A percentile compares a stretch with the other conserved stretches of the same genome.
phyloP scores from a whole-genome alignment of 192 early-diverging fungal genomes.

The Cetraspora pellucida region DNA sequence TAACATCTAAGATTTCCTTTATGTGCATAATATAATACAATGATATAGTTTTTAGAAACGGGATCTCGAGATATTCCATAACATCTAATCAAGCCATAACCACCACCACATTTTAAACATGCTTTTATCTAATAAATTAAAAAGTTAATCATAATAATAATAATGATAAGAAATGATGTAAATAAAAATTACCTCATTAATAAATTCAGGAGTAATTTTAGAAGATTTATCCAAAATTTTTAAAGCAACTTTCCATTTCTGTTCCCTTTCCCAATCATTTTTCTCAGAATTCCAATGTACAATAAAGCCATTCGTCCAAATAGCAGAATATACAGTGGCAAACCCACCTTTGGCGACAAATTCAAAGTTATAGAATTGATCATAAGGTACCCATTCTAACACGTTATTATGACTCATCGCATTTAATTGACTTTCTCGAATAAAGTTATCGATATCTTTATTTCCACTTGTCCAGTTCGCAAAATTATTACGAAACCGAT shows the following conservation, averaged over 20 bases:
- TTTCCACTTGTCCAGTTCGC: constrained; percentile 19
- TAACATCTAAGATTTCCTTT: constrained; percentile 13
- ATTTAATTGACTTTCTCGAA: constrained; percentile 1
- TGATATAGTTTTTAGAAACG: neutral
- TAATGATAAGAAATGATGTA: neutral
- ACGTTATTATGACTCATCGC: constrained; percentile 11
- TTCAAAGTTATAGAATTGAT: constrained; percentile 10
- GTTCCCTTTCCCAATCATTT: neutral
- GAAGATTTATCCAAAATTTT: neutral
- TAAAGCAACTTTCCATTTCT: constrained; percentile 2
- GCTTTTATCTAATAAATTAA: neutral
- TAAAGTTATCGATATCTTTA: constrained; percentile 9
- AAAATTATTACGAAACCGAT: constrained; percentile 18
- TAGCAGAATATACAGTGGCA: constrained; percentile 8
- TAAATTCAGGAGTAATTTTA: neutral
- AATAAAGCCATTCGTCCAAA: constrained; percentile 12
- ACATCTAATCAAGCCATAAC: constrained; percentile 6
- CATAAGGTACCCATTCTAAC: constrained; percentile 25
- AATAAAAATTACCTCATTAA: neutral
- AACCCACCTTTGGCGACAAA: constrained; percentile 28
- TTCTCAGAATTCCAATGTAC: constrained; percentile 1
- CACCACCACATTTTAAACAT: neutral
- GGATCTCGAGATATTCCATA: constrained; percentile 26
- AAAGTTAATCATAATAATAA: neutral
- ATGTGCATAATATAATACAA: constrained; percentile 21